Base-by-base conservation (phyloP, 768 basidiomycete genomes). In the Grammothele lineata region DNA sequence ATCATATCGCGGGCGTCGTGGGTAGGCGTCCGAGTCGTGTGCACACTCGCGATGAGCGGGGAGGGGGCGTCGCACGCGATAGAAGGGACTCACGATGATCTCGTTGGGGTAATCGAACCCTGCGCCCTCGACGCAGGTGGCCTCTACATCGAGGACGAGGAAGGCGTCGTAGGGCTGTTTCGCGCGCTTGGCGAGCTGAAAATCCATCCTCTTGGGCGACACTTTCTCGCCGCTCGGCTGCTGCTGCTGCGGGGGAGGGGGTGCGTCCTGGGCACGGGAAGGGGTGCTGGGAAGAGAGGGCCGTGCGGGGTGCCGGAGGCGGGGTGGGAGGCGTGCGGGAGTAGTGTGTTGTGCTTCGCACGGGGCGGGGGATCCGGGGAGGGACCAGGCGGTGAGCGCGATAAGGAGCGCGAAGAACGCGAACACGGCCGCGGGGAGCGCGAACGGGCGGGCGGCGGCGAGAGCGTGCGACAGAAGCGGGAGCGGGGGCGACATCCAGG, bases 51-150 rank as follows among this genome's bases (percentile, higher is more conserved):
- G n/a, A n/a, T n/a, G n/a, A n/a, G n/a, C n/a, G n/a, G n/a, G n/a
- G n/a, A n/a, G n/a, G n/a, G n/a, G n/a, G n/a, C n/a, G n/a, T n/a
- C n/a, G n/a, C n/a, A 43, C 26, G 21, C 32, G 37, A 38, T 26
- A 40, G 40, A 15, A 39, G 53, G 22, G 47, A 76, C 85, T 60
- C 63, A 90, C 95, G 53, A 98, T 96, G 45, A 98, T 93, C 69
- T 98, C 95, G 66, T 96, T 96, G 2, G 94, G 89, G 68, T 83
- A 95, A 45, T 84, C 78, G 54, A 92, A 89, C 15, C 76, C 75
- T 26, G 80, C 75, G 30, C 84, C 86, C 56, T 63, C 65, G 36
- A 75, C 62, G 57, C 92, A 94, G 2, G 92, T 94, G 11, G 83
- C 92, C 62, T 94, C 92, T 42, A 94, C 85, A 57, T 97, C 94